These are phyloP conservation scores for Orbilia quercus DNA, from an alignment of 2,329 filamentous ascomycete genomes.

Conservation along the genomic window DNA sequence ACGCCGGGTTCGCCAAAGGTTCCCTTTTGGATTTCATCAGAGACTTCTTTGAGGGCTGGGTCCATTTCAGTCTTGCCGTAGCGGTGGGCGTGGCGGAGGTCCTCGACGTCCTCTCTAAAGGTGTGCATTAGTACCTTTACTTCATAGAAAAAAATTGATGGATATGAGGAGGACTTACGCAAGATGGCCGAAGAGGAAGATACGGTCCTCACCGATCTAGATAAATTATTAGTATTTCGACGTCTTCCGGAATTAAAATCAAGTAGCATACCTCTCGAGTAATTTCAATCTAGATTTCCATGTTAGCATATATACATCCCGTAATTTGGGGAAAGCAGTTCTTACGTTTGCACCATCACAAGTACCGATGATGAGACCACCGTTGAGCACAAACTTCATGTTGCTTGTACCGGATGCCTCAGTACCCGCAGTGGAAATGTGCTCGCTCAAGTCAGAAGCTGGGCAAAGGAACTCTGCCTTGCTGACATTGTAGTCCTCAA, in stretches of 20 bases:
- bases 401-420: constrained; percentile 76
- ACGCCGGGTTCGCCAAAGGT: constrained; percentile 81
- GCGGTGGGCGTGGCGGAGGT: constrained; percentile 88
- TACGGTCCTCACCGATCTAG: constrained; percentile 88
- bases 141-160: not conserved
- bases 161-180: constrained; percentile 70
- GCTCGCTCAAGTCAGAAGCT: constrained; percentile 95
- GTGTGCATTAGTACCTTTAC: not conserved
- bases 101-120: constrained; percentile 77
- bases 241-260: not conserved
- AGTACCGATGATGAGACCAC: constrained; percentile 95
- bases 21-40: constrained; percentile 80
- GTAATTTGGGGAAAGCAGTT: constrained; percentile 10
- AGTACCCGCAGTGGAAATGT: constrained; percentile 97
- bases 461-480: constrained; percentile 97
- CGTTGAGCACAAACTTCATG: constrained; percentile 99
- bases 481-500: constrained; percentile 99
- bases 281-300: constrained; percentile 79
- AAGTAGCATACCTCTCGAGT: constrained; percentile 74
- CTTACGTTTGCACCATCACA: constrained; percentile 96
- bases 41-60: constrained; percentile 80
- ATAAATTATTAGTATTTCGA: constrained; percentile 19
- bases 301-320: constrained; percentile 16
- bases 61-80: constrained; percentile 85
- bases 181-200: constrained; percentile 97